Evolutionary conservation across 495 filamentous ascomycete species (phyloP), one percentile per base, ranked within the genome.

Genomic region (Penicillium chermesinum): DNA sequence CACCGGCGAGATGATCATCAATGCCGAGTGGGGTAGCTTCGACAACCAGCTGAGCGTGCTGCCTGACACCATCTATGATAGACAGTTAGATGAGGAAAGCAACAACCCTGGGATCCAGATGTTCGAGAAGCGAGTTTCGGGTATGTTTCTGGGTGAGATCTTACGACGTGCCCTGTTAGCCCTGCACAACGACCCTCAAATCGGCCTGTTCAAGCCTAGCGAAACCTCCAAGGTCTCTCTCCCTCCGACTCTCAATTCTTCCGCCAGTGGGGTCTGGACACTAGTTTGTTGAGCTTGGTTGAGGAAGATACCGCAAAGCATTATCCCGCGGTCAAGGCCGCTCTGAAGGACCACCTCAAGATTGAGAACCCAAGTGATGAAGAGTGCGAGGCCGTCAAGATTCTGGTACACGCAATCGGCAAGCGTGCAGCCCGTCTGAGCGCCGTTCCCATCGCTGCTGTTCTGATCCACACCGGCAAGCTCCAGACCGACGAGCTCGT

Each of bases 91-190:
- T 70, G 71, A 72, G 44, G 82, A 82, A 17, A 89, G 82, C 59
- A 81, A 88, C 53, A 98, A 98, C 72, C 93, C 93, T 1, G 93
- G 94, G 32, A 82, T 96, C 48, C 93, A 98, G 66, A 96, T 96
- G 86, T 98, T 96, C 70, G 93, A 98, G 73, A 98, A 98, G 76
- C 86, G 93, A 40, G 84, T 98, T 32, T 93, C 87, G 0, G 93
- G 93, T 67, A 98, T 98, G 93, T 98, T 97, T 76, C 66, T 98
- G 16, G 93, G 93, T 44, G 93, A 98, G 63, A 91, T 98, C 49
- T 73, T 96, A 32, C 87, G 93, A 8, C 80, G 86, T 22, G 84
- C 82, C 21, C 65, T 96, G 20, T 57, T 90, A 15, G 71, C 78
- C 27, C 67, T 91, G 62, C 65, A 88, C 50, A 72, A 83, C 46